Base-by-base conservation (phyloP, 176 grass and related monocot genomes). In the Raddia guianensis region DNA sequence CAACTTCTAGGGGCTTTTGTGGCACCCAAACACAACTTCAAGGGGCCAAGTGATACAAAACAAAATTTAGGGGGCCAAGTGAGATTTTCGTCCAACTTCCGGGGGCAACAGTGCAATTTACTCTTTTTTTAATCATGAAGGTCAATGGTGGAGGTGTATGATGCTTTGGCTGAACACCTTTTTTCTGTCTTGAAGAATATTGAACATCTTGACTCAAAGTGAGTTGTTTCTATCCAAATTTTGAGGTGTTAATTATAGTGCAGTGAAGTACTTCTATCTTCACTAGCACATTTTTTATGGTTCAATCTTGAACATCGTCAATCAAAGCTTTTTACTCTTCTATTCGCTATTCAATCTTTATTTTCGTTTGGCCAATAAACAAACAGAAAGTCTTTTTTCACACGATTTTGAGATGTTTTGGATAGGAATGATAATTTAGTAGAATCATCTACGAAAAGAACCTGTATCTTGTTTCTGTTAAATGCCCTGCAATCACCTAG, bases 71-170 rank as follows among this genome's bases (percentile, higher is more conserved):
- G n/a, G n/a, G n/a, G n/a, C n/a, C n/a, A n/a, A n/a, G n/a, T n/a
- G n/a, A n/a, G n/a, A n/a, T n/a, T n/a, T n/a, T n/a, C n/a, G n/a
- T n/a, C n/a, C n/a, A n/a, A n/a, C n/a, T n/a, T n/a, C n/a, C n/a
- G n/a, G n/a, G n/a, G n/a, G n/a, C n/a, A n/a, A n/a, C n/a, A n/a
- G n/a, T n/a, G n/a, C n/a, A n/a, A n/a, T n/a, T n/a, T n/a, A n/a
- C n/a, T n/a, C n/a, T 66, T 85, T 40, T 27, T 68, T 77, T 21
- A 43, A 79, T 11, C 2, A 47, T 88, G 44, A 82, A 98, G 92
- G 88, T 94, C 95, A 13, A 98, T 95, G 54, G 95, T 89, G 47
- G 84, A 95, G 82, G 81, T 91, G 15, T 98, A 98, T 81, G 92
- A 95, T 40, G 15, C 86, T 78, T 91, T 98, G 80, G 84, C 88